Evolutionary conservation across 2,329 filamentous ascomycete genomes (phyloP), one percentile per base, ranked within the genome.

Genomic region (Thermoascus crustaceus): DNA sequence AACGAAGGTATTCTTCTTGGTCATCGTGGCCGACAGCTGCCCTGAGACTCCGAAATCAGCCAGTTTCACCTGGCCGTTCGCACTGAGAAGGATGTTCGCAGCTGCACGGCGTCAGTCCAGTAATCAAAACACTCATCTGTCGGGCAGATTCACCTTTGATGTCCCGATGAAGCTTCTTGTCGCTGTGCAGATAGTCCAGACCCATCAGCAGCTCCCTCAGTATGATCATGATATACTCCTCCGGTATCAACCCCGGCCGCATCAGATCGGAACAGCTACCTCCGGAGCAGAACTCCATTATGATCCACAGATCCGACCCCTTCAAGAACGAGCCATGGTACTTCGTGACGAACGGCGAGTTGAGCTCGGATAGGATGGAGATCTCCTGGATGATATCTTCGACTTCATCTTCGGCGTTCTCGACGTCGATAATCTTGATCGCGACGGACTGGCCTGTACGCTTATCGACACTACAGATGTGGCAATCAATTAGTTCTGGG

Each of bases 331-430:
- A 95, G 47, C 91, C 91, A 66, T 94, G 87, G 69, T 98, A 98
- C 62, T 93, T 91, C 24, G 91, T 98, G 43, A 96, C 89, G 57
- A 93, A 94, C 11, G 87, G 87, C 11, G 89, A 96, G 64, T 93
- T 85, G 47, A 98, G 77, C 63, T 94, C 89, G 20, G 91, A 94
- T 37, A 98, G 73, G 52, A 98, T 96, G 48, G 89, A 87, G 49
- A 98, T 96, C 66, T 98, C 91, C 60, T 94, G 87, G 60, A 96
- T 95, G 52, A 98, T 98, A 65, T 98, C 91, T 68, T 96, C 91
- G 49, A 98, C 89, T 66, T 98, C 91, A 61, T 98, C 91, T 65
- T 98, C 91, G 54, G 91, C 91, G 67, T 91, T 95, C 65, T 98
- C 91, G 47, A 98, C 91, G 55, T 98, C 91, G 60, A 98, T 96